phyloP scores from a whole-genome alignment of 2,329 filamentous ascomycete species.

The Thermochaetoides dissita region DNA sequence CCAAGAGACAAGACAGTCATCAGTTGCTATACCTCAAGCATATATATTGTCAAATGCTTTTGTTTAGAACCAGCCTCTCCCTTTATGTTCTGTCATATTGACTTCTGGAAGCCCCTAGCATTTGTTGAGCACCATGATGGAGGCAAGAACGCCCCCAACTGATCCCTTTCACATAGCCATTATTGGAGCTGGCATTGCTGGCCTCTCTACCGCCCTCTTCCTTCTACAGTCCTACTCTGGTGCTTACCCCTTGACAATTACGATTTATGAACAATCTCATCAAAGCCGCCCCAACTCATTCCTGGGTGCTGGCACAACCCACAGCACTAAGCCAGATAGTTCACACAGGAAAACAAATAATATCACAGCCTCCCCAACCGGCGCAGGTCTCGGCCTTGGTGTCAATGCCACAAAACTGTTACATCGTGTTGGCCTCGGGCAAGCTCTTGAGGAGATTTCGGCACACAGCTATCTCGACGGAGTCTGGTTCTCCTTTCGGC shows the following conservation, averaged over 20 bases:
- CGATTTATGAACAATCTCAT: slow-evolving; percentile 23
- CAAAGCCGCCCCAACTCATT: slow-evolving; percentile 20
- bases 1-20: no score
- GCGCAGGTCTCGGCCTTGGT: slow-evolving; percentile 23
- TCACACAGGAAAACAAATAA: no score
- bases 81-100: no score
- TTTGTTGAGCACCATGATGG: no score
- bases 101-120: no score
- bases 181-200: background rate
- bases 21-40: no score
- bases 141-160: background rate
- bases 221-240: slow-evolving; percentile 16
- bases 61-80: no score
- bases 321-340: no score
- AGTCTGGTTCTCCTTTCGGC: slow-evolving; percentile 22
- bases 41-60: no score
- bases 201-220: slow-evolving; percentile 16
- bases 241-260: slow-evolving; percentile 14
- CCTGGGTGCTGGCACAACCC: no score
- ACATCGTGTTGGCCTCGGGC: slow-evolving; percentile 21
- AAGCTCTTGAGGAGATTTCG: slow-evolving; percentile 17
- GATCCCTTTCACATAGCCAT: slow-evolving; percentile 2
- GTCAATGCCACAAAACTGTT: slow-evolving; percentile 22
- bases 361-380: slow-evolving; percentile 2
- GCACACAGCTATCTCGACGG: slow-evolving; percentile 16